A percentile compares a stretch with the other conserved stretches of the same genome.
phyloP scores from a whole-genome alignment of 805 yeast species.

The Yarrowia sp. region DNA sequence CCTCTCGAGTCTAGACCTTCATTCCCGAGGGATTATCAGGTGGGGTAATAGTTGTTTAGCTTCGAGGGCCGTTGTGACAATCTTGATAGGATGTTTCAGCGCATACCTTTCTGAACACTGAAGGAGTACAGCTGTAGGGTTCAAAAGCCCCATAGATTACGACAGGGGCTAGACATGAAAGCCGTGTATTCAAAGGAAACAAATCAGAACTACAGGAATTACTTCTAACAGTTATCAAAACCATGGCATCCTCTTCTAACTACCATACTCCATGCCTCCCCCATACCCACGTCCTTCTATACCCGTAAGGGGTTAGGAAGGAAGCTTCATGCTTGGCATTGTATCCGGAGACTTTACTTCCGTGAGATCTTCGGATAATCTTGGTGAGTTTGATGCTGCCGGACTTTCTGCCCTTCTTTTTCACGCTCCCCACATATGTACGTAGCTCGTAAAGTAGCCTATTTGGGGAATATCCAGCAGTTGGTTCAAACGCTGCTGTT shows the following conservation, averaged over 20 bases:
- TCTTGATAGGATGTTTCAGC: neutral
- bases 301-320: neutral
- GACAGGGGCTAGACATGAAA: too few species aligned
- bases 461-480: neutral
- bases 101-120: neutral
- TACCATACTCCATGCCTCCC: too few species aligned
- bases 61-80: neutral
- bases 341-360: neutral
- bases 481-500: too few species aligned
- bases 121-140: neutral
- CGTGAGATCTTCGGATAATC: neutral
- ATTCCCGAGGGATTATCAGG: neutral
- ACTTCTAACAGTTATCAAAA: too few species aligned
- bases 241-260: too few species aligned
- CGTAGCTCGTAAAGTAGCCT: neutral
- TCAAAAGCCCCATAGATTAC: neutral
- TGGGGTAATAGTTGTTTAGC: slow-evolving; percentile 2
- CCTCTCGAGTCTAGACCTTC: neutral
- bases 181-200: too few species aligned
- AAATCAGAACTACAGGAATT: too few species aligned
- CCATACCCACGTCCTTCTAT: too few species aligned
- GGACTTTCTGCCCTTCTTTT: neutral
- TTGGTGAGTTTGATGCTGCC: neutral
- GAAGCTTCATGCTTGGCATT: neutral
- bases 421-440: neutral